Evolutionary conservation across 257 asterid species (phyloP), one percentile per base, ranked within the genome.

Genomic region (Gynochthodes officinalis): DNA sequence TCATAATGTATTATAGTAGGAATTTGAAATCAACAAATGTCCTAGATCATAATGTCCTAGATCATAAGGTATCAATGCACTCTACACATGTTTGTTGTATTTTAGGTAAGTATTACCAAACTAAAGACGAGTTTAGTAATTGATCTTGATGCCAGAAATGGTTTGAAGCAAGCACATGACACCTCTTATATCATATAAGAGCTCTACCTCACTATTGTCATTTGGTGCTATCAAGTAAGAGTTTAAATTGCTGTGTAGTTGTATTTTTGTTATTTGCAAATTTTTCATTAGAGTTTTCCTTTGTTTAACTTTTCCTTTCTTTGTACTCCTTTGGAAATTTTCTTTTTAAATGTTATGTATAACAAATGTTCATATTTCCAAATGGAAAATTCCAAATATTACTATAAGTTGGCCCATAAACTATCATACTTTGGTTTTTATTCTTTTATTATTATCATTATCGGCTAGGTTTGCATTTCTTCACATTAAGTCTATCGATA

Each of bases 381-480:
- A 43, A 72, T 82, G 86, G 84, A 85, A 82, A 98, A 89, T 81
- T 91, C 98, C 65, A 94, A 91, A 83, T 98, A 94, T 78, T 94
- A 86, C 73, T 94, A 88, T 74, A 98, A 98, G n/a, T 95, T 94
- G 81, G 98, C 98, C 79, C 99, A 97, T 75, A 94, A 84, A 87
- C 93, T 67, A 93, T 91, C 78, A 89, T 94, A 49, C 90, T 94
- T 70, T 87, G 99, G 99, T 91, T 53, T 7, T 28, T 53, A 18
- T 25, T 66, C 16, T 10, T 25, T 73, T 48, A 77, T 73, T 67
- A n/a, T n/a, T n/a, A n/a, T 61, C 15, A 50, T 50, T 1, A 42
- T 42, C 12, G 32, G 71, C 69, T 77, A 94, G 98, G 90, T 91
- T 89, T 80, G 99, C 97, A 14, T 94, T 87, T 77, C 99, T n/a